Percentiles rank a stretch among this genome's conserved stretches.
Evolutionary conservation across 192 early-diverging fungal genomes (phyloP).

Genomic region (Paraglomus brasilianum): DNA sequence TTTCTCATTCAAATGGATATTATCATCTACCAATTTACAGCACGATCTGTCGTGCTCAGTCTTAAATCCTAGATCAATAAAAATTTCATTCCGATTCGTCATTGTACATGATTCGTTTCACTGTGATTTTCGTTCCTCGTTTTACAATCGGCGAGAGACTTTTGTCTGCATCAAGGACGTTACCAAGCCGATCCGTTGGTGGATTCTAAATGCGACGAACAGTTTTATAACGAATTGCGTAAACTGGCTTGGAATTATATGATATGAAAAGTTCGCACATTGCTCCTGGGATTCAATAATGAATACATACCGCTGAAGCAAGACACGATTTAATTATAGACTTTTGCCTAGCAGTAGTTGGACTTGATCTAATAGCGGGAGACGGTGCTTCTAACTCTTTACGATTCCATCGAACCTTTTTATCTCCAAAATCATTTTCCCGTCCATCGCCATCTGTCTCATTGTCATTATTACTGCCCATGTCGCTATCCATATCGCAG

Average conservation of each 20-base stretch:
- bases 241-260: too few species aligned
- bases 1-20: too few species aligned
- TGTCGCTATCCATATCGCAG: too few species aligned
- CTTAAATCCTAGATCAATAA: too few species aligned
- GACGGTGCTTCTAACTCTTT: background rate
- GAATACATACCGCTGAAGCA: background rate
- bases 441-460: too few species aligned
- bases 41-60: too few species aligned
- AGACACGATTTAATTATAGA: constrained; percentile 8
- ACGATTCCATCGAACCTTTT: too few species aligned
- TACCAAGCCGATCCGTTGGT: background rate
- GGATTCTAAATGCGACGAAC: background rate
- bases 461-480: too few species aligned
- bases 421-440: too few species aligned
- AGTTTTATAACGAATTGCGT: too few species aligned
- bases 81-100: background rate
- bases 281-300: background rate
- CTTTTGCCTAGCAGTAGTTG: constrained; percentile 2
- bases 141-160: constrained; percentile 3
- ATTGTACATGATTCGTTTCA: constrained; percentile 5
- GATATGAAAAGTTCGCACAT: too few species aligned
- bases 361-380: background rate
- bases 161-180: constrained; percentile 9
- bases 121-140: constrained; percentile 6
- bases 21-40: too few species aligned